Percentiles rank a stretch among this genome's conserved stretches.
phyloP scores from a whole-genome alignment of 2,329 filamentous ascomycete species.

The Fusarium sp. region DNA sequence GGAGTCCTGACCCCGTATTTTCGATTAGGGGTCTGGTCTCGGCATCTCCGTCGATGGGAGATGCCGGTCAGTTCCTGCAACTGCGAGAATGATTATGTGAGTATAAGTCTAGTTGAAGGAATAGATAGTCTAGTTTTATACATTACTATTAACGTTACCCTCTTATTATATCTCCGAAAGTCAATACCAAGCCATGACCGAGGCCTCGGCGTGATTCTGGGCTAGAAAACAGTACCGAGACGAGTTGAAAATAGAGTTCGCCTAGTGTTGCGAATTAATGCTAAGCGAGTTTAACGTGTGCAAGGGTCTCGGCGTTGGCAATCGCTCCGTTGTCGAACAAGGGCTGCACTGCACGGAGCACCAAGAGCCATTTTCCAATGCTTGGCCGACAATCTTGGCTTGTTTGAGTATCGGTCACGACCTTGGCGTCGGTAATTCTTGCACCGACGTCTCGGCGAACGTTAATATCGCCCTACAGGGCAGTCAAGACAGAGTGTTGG shows the following conservation, averaged over 20 bases:
- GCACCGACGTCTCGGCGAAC: neutral
- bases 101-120: neutral
- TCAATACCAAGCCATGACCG: neutral
- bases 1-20: slow-evolving; percentile 12
- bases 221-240: neutral
- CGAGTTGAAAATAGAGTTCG: slow-evolving; percentile 28
- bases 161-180: neutral
- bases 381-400: slow-evolving; percentile 10
- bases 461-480: slow-evolving; percentile 4
- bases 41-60: neutral
- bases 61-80: no score
- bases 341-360: slow-evolving; percentile 11
- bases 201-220: neutral
- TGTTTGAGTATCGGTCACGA: neutral
- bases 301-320: slow-evolving; percentile 12
- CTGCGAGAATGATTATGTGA: no score
- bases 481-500: neutral
- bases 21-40: slow-evolving; percentile 6
- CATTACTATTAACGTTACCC: no score
- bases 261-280: slow-evolving; percentile 15
- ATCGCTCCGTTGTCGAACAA: slow-evolving; percentile 7
- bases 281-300: slow-evolving; percentile 30
- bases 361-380: slow-evolving; percentile 1
- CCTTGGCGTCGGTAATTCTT: neutral
- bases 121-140: neutral